Conservation (phyloP, 768 basidiomycete species). For the Albatrellus ellisii region DNA sequence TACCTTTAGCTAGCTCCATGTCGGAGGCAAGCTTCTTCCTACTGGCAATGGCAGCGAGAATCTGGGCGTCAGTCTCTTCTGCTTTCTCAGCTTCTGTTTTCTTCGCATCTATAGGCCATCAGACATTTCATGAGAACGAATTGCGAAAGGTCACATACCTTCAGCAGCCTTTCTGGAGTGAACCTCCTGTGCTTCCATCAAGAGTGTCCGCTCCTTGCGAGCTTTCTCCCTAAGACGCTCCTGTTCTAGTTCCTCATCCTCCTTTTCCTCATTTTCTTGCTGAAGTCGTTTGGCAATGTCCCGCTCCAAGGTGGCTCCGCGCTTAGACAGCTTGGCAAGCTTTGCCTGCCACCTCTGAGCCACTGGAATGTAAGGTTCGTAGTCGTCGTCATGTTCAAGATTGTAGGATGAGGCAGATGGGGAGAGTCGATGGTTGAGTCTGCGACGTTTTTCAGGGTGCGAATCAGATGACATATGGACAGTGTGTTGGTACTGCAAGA, state of each 20-base stretch:
- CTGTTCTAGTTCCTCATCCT: conserved; percentile 71
- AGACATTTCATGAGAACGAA: neutral
- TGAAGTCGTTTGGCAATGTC: conserved; percentile 31
- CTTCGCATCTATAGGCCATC: conserved; percentile 47
- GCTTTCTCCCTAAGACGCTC: conserved; percentile 61
- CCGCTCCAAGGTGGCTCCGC: conserved; percentile 42
- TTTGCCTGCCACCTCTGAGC: conserved; percentile 74
- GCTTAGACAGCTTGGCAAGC: conserved; percentile 59
- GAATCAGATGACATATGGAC: too few relatives aligned
- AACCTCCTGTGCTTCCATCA: conserved; percentile 93
- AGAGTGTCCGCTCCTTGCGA: conserved; percentile 73
- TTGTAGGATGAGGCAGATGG: conserved; percentile 49
- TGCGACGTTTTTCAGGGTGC: too few relatives aligned
- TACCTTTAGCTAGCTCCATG: conserved; percentile 86
- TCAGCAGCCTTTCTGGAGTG: conserved; percentile 72
- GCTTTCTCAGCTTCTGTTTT: conserved; percentile 81
- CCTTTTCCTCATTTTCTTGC: conserved; percentile 47
- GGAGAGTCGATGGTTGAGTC: too few relatives aligned
- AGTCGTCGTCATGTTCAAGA: conserved; percentile 48
- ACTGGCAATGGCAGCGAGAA: conserved; percentile 84
- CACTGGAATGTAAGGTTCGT: conserved; percentile 82
- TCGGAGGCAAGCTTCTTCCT: conserved; percentile 87
- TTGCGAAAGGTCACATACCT: conserved; percentile 30
- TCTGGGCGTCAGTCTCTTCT: conserved; percentile 82
- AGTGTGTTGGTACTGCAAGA: too few relatives aligned